Conservation (phyloP, 768 basidiomycete species). For the Psilocybe sp. region DNA sequence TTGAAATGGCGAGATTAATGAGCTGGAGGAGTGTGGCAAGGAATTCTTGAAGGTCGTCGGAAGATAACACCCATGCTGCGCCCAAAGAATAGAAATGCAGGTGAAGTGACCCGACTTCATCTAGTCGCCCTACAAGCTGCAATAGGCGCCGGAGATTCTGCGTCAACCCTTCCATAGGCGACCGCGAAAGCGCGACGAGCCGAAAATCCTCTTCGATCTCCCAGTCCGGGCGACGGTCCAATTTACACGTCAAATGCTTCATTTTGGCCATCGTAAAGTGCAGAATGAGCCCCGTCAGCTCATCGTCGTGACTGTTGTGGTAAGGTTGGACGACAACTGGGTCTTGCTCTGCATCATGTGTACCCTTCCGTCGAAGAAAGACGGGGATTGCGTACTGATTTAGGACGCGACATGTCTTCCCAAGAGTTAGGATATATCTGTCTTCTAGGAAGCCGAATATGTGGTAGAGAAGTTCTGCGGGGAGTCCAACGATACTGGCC, state of each 20-base stretch:
- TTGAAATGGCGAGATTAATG: not conserved
- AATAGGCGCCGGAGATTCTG: conserved; percentile 10
- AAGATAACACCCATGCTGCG: conserved; percentile 6
- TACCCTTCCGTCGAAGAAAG: conserved; percentile 4
- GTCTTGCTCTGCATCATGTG: conserved; percentile 1
- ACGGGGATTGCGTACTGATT: conserved; percentile 9
- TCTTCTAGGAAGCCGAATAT: conserved; percentile 3
- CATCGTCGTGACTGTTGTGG: conserved; percentile 7
- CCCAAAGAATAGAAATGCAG: conserved; percentile 10
- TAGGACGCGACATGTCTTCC: conserved; percentile 8
- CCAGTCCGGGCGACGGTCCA: conserved; percentile 5
- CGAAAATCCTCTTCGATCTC: conserved; percentile 3
- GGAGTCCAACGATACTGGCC: conserved; percentile 2
- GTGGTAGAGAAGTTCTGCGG: conserved; percentile 9
- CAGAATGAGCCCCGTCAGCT: conserved; percentile 10
- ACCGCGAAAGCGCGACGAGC: not conserved
- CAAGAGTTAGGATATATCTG: conserved; percentile 6
- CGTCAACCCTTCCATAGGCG: conserved; percentile 9
- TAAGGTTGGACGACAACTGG: conserved; percentile 6
- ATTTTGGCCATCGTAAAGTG: conserved; percentile 5
- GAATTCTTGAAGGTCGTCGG: conserved; percentile 4
- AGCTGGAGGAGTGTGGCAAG: conserved; percentile 6
- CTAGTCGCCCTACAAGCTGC: conserved; percentile 7
- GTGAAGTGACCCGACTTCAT: conserved; percentile 7
- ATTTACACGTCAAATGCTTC: conserved; percentile 10